Base-by-base conservation (phyloP, 495 filamentous ascomycete species). In the Cryomyces minteri region DNA sequence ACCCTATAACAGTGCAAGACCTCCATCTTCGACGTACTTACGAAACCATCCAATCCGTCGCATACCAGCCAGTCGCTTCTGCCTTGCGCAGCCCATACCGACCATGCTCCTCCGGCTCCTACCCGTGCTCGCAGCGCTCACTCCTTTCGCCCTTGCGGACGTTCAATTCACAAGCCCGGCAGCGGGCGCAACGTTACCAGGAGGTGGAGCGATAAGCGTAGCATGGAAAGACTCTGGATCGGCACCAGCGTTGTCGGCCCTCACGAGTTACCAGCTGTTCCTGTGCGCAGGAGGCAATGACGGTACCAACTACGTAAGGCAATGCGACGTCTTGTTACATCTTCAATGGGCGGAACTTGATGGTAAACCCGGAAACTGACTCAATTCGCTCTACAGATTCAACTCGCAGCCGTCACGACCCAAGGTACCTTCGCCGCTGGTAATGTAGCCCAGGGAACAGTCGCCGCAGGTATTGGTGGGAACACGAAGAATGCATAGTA, bases 241-340 rank as follows among this genome's bases (percentile, higher is more conserved):
- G 29, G 50, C 59, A 30, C 75, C 74, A 6, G 50, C 54, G 5
- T 54, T 80, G 30, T 54, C 66, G 2, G 63, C 72, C 39, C 64
- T 82, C 38, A 55, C 60, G 18, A 65, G 63, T 11, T 86, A 77
- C 58, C 62, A 71, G 38, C 60, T 84, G 28, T 74, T 71, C 49
- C 67, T 84, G 4, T 80, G 71, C 51, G 71, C 77, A 33, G 77
- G 77, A 31, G 76, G 78, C 31, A 79, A 82, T 54, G 56, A 60
- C 1, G 57, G 56, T 4, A 61, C 50, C 31, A 63, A 53, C 38
- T 14, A 28, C 31, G 43, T 47, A 10, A 32, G 40, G 18, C n/a
- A 11, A 61, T 67, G 51, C 69, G 73, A 50, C 29, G 59, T 41
- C 14, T 29, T 42, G 32, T 25, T 25, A 25, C 2, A 25, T 25